Conservation (phyloP, 257 asterid genomes). For the Solanum corneliomulleri region DNA sequence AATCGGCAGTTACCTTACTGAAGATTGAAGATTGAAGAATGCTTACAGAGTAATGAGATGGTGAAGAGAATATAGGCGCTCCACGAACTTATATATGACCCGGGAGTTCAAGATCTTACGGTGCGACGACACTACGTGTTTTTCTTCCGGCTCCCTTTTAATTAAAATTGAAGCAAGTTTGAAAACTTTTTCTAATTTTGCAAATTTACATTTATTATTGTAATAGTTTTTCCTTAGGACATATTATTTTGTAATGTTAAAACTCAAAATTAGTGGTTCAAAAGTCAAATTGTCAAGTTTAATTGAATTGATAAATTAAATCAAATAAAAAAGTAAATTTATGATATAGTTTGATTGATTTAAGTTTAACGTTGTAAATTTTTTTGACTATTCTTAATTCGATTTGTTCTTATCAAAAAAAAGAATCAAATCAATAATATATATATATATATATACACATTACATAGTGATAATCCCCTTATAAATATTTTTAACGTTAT, state of each 20-base stretch:
- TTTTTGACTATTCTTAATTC: too few relatives aligned
- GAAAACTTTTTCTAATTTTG: neutral
- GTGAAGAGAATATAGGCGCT: neutral
- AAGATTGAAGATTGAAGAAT: neutral
- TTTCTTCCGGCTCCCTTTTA: neutral
- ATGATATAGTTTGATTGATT: neutral
- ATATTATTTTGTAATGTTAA: neutral
- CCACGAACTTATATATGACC: neutral
- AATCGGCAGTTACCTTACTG: neutral
- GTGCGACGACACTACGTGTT: neutral
- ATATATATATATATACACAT: too few relatives aligned
- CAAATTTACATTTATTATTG: neutral
- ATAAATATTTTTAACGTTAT: neutral
- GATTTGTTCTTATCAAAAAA: fast-evolving
- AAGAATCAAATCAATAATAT: too few relatives aligned
- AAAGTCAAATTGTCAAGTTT: neutral
- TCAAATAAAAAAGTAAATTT: too few relatives aligned
- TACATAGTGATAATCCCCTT: neutral
- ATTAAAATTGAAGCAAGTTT: neutral
- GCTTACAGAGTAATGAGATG: neutral
- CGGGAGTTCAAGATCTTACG: neutral
- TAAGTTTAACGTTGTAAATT: too few relatives aligned
- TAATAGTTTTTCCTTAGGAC: neutral
- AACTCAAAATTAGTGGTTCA: neutral
- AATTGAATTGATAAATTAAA: too few relatives aligned